Percentiles rank a stretch among this genome's conserved stretches.
Evolutionary conservation across 2,329 filamentous ascomycete genomes (phyloP).

Genomic region (Tolypocladium ophioglossoides): DNA sequence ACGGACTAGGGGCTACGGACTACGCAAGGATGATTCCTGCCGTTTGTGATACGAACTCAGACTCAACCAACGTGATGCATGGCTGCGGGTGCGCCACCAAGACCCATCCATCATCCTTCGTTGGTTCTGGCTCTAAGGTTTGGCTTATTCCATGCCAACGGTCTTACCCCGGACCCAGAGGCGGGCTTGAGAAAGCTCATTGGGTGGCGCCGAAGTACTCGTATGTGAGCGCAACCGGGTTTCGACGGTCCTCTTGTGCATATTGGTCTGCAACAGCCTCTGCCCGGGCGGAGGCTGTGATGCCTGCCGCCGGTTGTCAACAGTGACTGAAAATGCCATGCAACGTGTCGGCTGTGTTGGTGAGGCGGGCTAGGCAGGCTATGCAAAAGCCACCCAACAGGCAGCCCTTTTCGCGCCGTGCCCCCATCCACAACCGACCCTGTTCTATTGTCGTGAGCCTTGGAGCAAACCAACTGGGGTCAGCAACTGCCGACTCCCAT

Average conservation of each 20-base stretch:
- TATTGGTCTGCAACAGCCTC: not conserved
- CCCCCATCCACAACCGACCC: not conserved
- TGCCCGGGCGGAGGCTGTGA: not conserved
- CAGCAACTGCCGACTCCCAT: not conserved
- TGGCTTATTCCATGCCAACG: not conserved
- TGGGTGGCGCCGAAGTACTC: not conserved
- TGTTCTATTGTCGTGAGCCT: not conserved
- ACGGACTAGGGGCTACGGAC: too few species aligned
- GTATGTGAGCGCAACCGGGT: not conserved
- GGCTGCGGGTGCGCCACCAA: not conserved
- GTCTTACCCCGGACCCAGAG: not conserved
- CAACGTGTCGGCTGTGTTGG: not conserved
- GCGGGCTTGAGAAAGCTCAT: not conserved
- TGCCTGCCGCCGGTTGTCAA: not conserved
- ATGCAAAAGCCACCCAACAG: not conserved
- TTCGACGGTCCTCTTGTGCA: not conserved
- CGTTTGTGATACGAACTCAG: not conserved
- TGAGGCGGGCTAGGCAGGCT: not conserved
- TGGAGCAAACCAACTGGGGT: not conserved
- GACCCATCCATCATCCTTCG: not conserved
- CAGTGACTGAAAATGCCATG: not conserved
- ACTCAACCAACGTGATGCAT: not conserved
- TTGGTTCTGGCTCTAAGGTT: not conserved
- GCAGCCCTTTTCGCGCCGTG: not conserved
- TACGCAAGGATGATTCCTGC: not conserved